A percentile compares a stretch with the other conserved stretches of the same genome.
Conservation (phyloP, 2,329 filamentous ascomycete genomes). For the Graphilbum fragrans region DNA sequence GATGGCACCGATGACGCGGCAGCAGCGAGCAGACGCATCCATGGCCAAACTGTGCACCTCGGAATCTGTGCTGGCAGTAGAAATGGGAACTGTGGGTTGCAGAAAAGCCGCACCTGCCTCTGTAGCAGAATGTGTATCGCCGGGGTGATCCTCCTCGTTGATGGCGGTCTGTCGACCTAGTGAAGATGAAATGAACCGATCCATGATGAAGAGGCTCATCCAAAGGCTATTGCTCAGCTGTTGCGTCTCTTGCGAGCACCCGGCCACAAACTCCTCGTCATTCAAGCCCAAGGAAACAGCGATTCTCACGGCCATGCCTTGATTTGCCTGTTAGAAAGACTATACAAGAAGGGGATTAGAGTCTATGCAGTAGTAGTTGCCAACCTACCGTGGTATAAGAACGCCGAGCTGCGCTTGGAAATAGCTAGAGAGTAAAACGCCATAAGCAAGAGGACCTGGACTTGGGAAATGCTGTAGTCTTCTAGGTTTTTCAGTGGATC, state of each 20-base stretch:
- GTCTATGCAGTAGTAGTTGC: neutral
- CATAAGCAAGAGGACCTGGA: constrained; percentile 53
- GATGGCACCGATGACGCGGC: constrained; percentile 44
- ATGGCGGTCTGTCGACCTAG: constrained; percentile 52
- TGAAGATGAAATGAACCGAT: constrained; percentile 49
- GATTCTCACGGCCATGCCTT: constrained; percentile 49
- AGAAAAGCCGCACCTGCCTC: neutral
- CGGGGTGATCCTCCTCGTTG: constrained; percentile 36
- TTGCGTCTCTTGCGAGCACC: constrained; percentile 25
- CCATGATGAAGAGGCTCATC: constrained; percentile 52
- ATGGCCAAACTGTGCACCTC: constrained; percentile 22
- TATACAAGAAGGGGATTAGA: too few species aligned
- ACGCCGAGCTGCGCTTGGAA: constrained; percentile 51
- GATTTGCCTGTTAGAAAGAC: neutral
- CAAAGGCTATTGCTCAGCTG: constrained; percentile 43
- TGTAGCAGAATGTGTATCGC: constrained; percentile 2
- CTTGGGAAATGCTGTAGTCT: constrained; percentile 51
- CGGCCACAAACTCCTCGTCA: constrained; percentile 42
- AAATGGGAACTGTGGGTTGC: too few species aligned
- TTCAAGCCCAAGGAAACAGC: constrained; percentile 52
- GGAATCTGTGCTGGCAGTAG: neutral
- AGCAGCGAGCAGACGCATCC: constrained; percentile 43
- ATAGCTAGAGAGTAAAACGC: constrained; percentile 50
- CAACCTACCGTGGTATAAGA: constrained; percentile 43
- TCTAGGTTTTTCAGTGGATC: constrained; percentile 38